These are phyloP conservation scores for Crithidia sp. DNA, from an alignment of 208 protist species.

Conservation along the genomic window DNA sequence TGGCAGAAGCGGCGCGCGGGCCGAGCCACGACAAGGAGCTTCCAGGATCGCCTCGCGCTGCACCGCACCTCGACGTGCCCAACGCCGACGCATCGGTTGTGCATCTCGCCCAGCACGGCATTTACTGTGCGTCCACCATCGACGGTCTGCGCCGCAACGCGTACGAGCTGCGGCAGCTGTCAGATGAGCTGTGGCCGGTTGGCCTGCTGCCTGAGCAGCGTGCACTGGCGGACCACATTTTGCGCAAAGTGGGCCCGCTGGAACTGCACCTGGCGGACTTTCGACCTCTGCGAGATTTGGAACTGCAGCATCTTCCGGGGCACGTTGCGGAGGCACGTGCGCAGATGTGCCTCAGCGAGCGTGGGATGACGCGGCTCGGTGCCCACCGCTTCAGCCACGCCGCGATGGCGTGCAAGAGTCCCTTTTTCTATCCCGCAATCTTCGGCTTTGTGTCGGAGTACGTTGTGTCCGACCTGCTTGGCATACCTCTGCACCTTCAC, in stretches of 20 bases:
- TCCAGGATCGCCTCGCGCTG: neutral
- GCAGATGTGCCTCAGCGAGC: neutral
- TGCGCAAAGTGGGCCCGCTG: slow-evolving; percentile 31
- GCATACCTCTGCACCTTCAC: neutral
- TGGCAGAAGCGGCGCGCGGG: neutral
- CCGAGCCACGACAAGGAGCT: slow-evolving; percentile 2
- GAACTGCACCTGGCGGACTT: slow-evolving; percentile 53
- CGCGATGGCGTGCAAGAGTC: slow-evolving; percentile 34
- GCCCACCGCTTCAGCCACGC: slow-evolving; percentile 27
- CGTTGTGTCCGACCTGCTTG: slow-evolving; percentile 24
- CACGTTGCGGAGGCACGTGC: slow-evolving; percentile 4
- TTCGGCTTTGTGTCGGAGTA: slow-evolving; percentile 46
- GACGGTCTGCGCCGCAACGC: slow-evolving; percentile 23
- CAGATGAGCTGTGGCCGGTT: slow-evolving; percentile 35
- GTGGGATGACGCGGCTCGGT: slow-evolving; percentile 9
- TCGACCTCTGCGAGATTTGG: slow-evolving; percentile 14
- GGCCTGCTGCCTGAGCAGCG: slow-evolving; percentile 39
- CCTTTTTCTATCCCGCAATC: slow-evolving; percentile 23
- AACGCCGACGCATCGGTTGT: slow-evolving; percentile 8
- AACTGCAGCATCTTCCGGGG: neutral
- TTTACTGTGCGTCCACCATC: slow-evolving; percentile 8
- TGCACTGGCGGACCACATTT: slow-evolving; percentile 36
- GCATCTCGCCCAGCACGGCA: slow-evolving; percentile 11
- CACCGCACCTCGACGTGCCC: neutral
- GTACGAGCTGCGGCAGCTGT: slow-evolving; percentile 4